phyloP scores from a whole-genome alignment of 352 stramenopile genomes.

The Globisporangium acanthophoron region DNA sequence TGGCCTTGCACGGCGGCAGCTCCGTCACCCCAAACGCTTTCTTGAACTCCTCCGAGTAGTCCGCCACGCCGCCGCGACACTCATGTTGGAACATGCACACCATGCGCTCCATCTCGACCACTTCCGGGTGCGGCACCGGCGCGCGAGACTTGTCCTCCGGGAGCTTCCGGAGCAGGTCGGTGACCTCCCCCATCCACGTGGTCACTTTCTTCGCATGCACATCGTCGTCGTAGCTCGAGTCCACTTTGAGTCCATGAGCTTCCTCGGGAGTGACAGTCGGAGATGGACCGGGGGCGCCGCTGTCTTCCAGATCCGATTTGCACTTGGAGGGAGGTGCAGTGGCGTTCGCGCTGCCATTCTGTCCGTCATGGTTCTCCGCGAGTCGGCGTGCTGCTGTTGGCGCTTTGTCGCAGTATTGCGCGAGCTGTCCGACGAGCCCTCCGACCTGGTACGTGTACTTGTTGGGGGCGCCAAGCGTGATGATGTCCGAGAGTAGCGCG shows the following conservation, averaged over 20 bases:
- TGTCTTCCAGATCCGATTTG: neutral
- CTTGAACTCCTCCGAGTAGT: slow-evolving; percentile 46
- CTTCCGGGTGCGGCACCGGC: neutral
- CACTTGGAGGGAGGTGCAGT: neutral
- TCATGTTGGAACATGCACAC: slow-evolving; percentile 47
- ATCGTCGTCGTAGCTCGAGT: neutral
- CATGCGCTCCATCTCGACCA: slow-evolving; percentile 6
- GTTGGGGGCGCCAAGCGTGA: slow-evolving; percentile 10
- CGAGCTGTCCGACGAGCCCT: slow-evolving; percentile 17
- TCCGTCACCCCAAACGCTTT: slow-evolving; percentile 27
- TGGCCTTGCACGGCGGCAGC: slow-evolving; percentile 31
- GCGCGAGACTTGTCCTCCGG: slow-evolving; percentile 1
- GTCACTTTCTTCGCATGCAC: slow-evolving; percentile 1
- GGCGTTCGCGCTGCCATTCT: neutral
- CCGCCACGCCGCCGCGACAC: slow-evolving; percentile 34
- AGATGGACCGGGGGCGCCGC: neutral
- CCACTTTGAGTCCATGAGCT: neutral
- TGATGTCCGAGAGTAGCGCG: slow-evolving; percentile 20
- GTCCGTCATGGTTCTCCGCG: neutral
- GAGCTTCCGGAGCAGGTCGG: neutral
- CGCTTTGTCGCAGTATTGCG: slow-evolving; percentile 8
- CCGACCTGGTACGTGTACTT: slow-evolving; percentile 19
- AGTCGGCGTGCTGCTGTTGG: slow-evolving; percentile 4
- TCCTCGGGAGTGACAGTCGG: neutral
- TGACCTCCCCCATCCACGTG: neutral